Evolutionary conservation across 306 rosid genomes (phyloP).

Genomic region (Glycine latifolia): DNA sequence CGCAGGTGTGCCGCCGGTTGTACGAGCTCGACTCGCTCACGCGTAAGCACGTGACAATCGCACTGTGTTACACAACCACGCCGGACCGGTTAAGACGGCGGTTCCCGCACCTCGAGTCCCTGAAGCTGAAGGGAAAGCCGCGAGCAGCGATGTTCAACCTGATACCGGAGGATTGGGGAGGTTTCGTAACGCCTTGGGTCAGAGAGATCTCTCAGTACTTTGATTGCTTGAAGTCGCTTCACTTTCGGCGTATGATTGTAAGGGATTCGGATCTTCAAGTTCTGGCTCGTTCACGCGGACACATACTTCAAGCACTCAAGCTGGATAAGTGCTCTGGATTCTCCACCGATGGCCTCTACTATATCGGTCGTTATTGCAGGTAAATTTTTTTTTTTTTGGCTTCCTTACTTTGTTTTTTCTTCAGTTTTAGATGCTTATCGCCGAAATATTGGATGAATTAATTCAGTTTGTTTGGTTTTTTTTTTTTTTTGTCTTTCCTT

Average conservation of each 20-base stretch:
- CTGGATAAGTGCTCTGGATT: conserved; percentile 97
- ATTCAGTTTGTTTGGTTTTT: background rate
- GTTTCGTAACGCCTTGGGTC: conserved; percentile 87
- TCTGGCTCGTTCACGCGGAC: conserved; percentile 72
- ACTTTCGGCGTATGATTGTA: conserved; percentile 95
- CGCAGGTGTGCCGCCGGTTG: conserved; percentile 89
- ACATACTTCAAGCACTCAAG: conserved; percentile 68
- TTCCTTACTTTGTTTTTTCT: background rate
- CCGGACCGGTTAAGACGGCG: conserved; percentile 76
- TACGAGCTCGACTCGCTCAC: conserved; percentile 86
- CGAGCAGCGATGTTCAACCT: conserved; percentile 96
- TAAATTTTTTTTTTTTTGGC: conserved; percentile 19
- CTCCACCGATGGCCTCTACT: conserved; percentile 82
- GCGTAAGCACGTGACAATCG: conserved; percentile 93
- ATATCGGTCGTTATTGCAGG: conserved; percentile 82
- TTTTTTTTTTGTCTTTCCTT: background rate
- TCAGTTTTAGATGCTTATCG: background rate
- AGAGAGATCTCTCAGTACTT: conserved; percentile 67
- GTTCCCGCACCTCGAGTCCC: conserved; percentile 78
- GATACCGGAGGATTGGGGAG: conserved; percentile 99
- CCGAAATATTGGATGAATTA: background rate
- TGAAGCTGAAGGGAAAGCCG: conserved; percentile 89
- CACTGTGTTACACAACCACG: conserved; percentile 88
- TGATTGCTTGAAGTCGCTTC: conserved; percentile 72
- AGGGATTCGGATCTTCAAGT: conserved; percentile 80